These are phyloP conservation scores for Penicillium concentricum DNA, from an alignment of 2,329 filamentous ascomycete species.

Conservation along the genomic window DNA sequence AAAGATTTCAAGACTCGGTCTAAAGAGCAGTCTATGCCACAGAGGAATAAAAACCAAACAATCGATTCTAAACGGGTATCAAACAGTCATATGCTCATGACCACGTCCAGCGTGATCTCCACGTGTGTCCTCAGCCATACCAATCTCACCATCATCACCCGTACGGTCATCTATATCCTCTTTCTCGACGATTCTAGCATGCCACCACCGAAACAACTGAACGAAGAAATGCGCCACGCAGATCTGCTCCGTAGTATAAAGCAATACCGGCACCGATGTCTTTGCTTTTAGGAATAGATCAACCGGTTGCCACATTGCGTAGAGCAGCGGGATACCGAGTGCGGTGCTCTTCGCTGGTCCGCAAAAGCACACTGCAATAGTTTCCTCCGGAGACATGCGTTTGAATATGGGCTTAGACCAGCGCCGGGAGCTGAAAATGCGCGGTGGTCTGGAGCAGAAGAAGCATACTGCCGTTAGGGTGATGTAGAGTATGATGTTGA, in stretches of 20 bases:
- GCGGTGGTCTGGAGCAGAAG: constrained; percentile 46
- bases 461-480: constrained; percentile 59
- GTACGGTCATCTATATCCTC: constrained; percentile 11
- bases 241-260: constrained; percentile 43
- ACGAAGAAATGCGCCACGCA: constrained; percentile 43
- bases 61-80: neutral
- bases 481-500: constrained; percentile 67
- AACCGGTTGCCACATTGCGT: constrained; percentile 58
- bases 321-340: constrained; percentile 66
- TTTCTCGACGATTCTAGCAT: constrained; percentile 18
- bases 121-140: constrained; percentile 6
- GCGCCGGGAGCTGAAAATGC: constrained; percentile 14
- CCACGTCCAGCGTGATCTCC: constrained; percentile 4
- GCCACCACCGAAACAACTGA: constrained; percentile 36
- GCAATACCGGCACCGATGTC: constrained; percentile 39
- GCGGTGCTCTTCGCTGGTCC: constrained; percentile 71
- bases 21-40: neutral
- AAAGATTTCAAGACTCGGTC: neutral
- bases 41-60: neutral
- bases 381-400: constrained; percentile 56
- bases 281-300: constrained; percentile 38
- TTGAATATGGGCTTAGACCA: constrained; percentile 29
- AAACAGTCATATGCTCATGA: neutral
- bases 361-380: constrained; percentile 71
- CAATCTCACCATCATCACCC: constrained; percentile 7